A percentile compares a stretch with the other conserved stretches of the same genome.
These are phyloP conservation scores for Fusarium phyllophilum DNA, from an alignment of 2,329 filamentous ascomycete genomes.

Conservation along the genomic window DNA sequence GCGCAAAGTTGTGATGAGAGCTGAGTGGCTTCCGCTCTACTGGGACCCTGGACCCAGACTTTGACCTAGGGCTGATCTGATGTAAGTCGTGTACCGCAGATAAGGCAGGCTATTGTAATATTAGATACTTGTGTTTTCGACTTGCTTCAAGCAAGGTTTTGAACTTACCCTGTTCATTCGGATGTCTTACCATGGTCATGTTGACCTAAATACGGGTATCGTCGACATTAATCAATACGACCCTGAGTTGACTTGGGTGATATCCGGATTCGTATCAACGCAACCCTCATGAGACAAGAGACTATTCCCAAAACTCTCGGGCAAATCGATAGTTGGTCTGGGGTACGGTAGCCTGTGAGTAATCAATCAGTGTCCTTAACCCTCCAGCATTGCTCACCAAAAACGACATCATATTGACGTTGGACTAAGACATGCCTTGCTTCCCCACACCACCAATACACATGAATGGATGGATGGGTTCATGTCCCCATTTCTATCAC, in stretches of 20 bases:
- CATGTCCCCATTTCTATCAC: constrained; percentile 13
- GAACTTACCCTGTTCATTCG: not conserved
- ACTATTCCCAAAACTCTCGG: constrained; percentile 18
- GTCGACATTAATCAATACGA: not conserved
- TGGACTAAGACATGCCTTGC: constrained; percentile 17
- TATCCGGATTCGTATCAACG: constrained; percentile 22
- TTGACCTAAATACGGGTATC: not conserved
- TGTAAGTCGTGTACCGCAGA: constrained; percentile 16
- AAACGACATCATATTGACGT: constrained; percentile 36
- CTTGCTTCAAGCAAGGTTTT: not conserved
- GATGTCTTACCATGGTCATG: not conserved
- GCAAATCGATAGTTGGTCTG: constrained; percentile 9
- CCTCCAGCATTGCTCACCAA: not conserved
- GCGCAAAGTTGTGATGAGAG: constrained; percentile 18
- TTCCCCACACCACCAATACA: constrained; percentile 35
- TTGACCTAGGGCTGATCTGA: constrained; percentile 20
- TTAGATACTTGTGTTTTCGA: not conserved
- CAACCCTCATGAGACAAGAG: constrained; percentile 13
- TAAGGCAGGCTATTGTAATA: not conserved
- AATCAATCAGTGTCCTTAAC: not conserved
- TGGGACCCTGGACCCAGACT: constrained; percentile 5
- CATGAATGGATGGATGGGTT: not conserved
- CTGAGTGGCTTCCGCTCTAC: not conserved
- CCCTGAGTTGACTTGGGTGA: not conserved
- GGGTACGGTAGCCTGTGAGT: constrained; percentile 18